Percentiles rank a stretch among this genome's conserved stretches.
These are phyloP conservation scores for Lachnellula suecica DNA, from an alignment of 2,329 filamentous ascomycete species.

Conservation along the genomic window DNA sequence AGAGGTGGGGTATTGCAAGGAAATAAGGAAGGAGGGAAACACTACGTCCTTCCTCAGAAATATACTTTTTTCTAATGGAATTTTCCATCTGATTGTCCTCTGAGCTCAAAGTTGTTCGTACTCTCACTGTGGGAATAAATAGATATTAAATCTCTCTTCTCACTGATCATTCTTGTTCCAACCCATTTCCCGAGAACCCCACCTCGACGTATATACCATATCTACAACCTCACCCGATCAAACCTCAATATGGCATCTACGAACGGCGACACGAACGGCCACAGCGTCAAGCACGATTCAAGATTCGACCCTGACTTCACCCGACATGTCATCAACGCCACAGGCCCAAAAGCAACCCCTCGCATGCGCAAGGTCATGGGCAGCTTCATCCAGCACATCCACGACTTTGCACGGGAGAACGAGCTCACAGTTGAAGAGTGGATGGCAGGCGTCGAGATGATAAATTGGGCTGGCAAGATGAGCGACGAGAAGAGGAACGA, in stretches of 20 bases:
- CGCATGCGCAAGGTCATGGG: slow-evolving; percentile 55
- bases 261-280: slow-evolving; percentile 54
- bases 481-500: slow-evolving; percentile 62
- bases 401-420: slow-evolving; percentile 58
- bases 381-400: slow-evolving; percentile 54
- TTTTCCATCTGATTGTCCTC: no score
- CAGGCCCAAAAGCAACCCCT: slow-evolving; percentile 58
- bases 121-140: no score
- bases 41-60: no score
- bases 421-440: slow-evolving; percentile 59
- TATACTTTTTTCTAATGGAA: no score
- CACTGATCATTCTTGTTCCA: no score
- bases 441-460: slow-evolving; percentile 52
- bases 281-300: slow-evolving; percentile 47
- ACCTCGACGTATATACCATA: no score
- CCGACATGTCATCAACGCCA: slow-evolving; percentile 58
- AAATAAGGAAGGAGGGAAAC: no score
- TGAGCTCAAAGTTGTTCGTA: no score
- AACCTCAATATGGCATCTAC: slow-evolving; percentile 11
- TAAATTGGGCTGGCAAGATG: slow-evolving; percentile 64
- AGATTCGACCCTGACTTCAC: slow-evolving; percentile 57
- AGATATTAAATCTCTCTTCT: no score
- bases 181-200: no score
- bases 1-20: no score
- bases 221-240: no score